Evolutionary conservation across 169 alveolate genomes (phyloP).

Genomic region (Plasmodium knowlesi): DNA sequence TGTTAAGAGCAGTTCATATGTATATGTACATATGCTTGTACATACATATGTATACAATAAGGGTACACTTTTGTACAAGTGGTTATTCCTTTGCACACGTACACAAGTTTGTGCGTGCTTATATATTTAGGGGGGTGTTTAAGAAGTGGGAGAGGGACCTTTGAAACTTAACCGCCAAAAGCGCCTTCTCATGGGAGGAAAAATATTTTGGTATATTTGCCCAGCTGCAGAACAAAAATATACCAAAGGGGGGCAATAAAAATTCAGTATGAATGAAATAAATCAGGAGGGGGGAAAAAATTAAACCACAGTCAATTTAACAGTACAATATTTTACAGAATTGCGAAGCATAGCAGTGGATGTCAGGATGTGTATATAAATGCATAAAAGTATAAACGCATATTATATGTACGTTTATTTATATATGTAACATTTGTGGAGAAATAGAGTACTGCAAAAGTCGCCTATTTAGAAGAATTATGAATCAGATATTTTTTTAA

Average conservation of each 20-base stretch:
- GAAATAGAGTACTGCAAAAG: neutral
- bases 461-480: neutral
- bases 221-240: slow-evolving; percentile 59
- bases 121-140: neutral
- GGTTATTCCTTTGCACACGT: neutral
- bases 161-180: slow-evolving; percentile 1
- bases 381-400: neutral
- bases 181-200: neutral
- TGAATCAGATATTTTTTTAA: slow-evolving; percentile 16
- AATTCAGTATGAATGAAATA: slow-evolving; percentile 3
- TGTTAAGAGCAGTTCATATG: neutral
- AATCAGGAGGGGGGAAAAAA: slow-evolving; percentile 9
- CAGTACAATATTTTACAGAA: neutral
- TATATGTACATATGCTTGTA: neutral
- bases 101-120: neutral
- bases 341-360: neutral
- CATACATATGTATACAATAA: neutral
- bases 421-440: slow-evolving; percentile 19
- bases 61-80: neutral
- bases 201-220: neutral
- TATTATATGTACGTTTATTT: neutral
- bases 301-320: slow-evolving; percentile 5
- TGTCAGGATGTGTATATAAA: neutral
- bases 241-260: slow-evolving; percentile 5
- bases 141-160: neutral